A percentile compares a stretch with the other conserved stretches of the same genome.
Conservation (phyloP, 2,329 filamentous ascomycete species). For the Cladosporium austrohemisphaericum region DNA sequence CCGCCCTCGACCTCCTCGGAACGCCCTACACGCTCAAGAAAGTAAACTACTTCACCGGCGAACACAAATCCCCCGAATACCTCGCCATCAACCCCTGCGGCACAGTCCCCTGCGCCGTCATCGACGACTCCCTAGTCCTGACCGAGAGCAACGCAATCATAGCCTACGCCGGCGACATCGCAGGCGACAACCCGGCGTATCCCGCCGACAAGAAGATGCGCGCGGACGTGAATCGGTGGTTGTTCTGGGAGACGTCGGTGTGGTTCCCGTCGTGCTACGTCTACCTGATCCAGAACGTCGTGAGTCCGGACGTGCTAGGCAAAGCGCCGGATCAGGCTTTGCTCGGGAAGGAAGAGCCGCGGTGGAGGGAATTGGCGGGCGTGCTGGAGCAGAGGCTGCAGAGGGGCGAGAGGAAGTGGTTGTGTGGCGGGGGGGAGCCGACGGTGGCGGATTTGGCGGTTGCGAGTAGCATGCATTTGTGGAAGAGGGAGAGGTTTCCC, state of each 20-base stretch:
- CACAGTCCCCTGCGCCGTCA: conserved; percentile 38
- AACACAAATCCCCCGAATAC: conserved; percentile 37
- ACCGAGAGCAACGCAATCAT: conserved; percentile 44
- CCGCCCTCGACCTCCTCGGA: conserved; percentile 37
- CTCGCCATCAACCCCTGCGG: conserved; percentile 37
- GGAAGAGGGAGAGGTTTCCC: conserved; percentile 34
- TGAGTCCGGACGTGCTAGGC: conserved; percentile 37
- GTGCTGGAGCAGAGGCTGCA: conserved; percentile 37
- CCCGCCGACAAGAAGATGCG: conserved; percentile 39
- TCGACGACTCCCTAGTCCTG: conserved; percentile 33
- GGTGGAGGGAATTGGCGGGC: conserved; percentile 36
- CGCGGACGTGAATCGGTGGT: conserved; percentile 39
- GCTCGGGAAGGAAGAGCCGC: conserved; percentile 34
- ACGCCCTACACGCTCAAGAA: conserved; percentile 36
- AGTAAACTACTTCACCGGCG: conserved; percentile 39
- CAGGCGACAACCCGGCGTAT: conserved; percentile 32
- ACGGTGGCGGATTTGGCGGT: conserved; percentile 43
- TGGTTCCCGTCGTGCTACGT: conserved; percentile 43
- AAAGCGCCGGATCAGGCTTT: conserved; percentile 35
- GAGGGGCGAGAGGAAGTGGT: conserved; percentile 34
- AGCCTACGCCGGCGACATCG: conserved; percentile 39
- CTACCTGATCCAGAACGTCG: conserved; percentile 40
- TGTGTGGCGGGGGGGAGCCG: conserved; percentile 32
- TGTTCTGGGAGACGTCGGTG: conserved; percentile 41
- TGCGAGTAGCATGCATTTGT: conserved; percentile 39